Evolutionary conservation across 768 basidiomycete species (phyloP).

Genomic region (Suillus subaureus): DNA sequence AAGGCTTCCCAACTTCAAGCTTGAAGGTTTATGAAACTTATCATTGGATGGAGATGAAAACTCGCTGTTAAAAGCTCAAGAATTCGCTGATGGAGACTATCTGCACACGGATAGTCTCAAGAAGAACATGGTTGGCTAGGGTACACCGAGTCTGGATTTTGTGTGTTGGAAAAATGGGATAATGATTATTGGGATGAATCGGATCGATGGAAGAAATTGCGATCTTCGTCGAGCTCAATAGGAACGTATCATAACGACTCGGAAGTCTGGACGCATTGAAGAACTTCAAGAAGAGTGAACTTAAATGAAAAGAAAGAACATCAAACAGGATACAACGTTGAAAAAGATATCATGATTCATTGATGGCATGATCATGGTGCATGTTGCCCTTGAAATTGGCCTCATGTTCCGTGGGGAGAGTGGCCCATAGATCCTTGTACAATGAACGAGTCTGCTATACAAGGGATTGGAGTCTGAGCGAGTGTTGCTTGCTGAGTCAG

Average conservation of each 20-base stretch:
- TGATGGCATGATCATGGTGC: too few relatives aligned
- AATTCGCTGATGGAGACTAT: background rate
- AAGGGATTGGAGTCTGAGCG: too few relatives aligned
- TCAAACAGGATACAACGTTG: background rate
- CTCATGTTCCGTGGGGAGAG: background rate
- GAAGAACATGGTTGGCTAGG: background rate
- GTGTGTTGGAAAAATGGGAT: background rate
- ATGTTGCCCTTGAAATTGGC: background rate
- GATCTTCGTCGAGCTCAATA: background rate
- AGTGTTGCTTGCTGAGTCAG: background rate
- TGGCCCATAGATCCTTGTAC: background rate
- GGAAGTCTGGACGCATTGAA: background rate
- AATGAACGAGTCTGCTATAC: background rate
- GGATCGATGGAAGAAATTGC: background rate
- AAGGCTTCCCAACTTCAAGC: background rate
- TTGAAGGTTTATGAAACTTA: background rate
- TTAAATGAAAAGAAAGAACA: background rate
- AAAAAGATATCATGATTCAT: background rate
- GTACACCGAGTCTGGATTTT: background rate
- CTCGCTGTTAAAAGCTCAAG: background rate
- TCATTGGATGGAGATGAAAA: background rate
- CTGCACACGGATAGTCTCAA: background rate
- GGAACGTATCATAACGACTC: background rate
- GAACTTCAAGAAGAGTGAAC: background rate
- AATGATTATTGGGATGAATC: background rate